Base-by-base conservation (phyloP, 2,329 filamentous ascomycete genomes). In the Beauveria pseudobassiana region DNA sequence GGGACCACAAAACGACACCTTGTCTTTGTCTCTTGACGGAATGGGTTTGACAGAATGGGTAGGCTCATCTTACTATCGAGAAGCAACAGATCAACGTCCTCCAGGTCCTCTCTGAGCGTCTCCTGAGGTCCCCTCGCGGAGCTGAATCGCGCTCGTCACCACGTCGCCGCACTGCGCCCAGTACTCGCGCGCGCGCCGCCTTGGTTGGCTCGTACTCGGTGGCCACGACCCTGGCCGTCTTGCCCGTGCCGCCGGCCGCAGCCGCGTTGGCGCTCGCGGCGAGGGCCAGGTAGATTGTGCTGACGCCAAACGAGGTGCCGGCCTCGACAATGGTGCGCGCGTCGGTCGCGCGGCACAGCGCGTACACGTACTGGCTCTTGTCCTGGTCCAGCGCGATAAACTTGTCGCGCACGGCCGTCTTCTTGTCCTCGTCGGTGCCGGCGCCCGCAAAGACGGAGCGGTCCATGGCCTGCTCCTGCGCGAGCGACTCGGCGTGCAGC, bases 251-350 rank as follows among this genome's bases (percentile, higher is more conserved):
- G 9, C 54, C 61, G 5, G 58, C 58, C 3, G 59, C 62, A 8
- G 54, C 24, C 4, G 52, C 58, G 8, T 80, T 83, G 60, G 79
- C 74, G 0, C 74, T 74, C 0, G 81, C 79, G 0, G 82, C 83
- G 8, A 85, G 71, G 0, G 82, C 81, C 8, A 86, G 77, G 64
- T 84, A 86, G 58, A 86, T 83, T 0, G 82, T 85, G 60, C 79
- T 82, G 3, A 86, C 78, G 9, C 83, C 83, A 63, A 81, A 86
- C 53, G 77, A 81, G 0, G 83, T 85, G 2, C 82, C 83, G 0
- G 81, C 82, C 67, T 86, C 83, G 49, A 85, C 78, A 40, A 84
- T 72, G 45, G 75, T 76, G 2, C 72, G 74, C 0, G 82, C 81
- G 3, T 76, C 74, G 12, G 70, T 78, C 26, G 75, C 73, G 5